Percentiles rank a stretch among this genome's conserved stretches.
These are phyloP conservation scores for Kewa caespitosa DNA, from an alignment of 179 eudicot genomes.

Conservation along the genomic window DNA sequence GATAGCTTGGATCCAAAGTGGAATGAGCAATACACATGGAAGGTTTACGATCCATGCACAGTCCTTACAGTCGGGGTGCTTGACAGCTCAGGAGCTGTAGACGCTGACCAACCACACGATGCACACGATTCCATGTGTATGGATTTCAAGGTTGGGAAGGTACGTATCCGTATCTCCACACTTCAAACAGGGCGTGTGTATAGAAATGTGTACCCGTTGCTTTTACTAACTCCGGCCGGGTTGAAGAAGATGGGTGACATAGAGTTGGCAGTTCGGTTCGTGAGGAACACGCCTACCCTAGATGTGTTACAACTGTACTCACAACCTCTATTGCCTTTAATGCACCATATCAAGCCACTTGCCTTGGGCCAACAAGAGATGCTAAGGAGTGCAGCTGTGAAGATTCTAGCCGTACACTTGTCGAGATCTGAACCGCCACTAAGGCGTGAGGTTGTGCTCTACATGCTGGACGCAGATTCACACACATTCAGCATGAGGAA, in stretches of 20 bases:
- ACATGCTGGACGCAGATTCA: constrained; percentile 74
- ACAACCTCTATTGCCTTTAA: constrained; percentile 68
- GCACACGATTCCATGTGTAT: constrained; percentile 41
- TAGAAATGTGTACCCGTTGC: constrained; percentile 57
- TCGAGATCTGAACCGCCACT: constrained; percentile 91
- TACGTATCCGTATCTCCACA: constrained; percentile 76
- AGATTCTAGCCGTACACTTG: constrained; percentile 59
- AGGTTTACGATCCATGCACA: constrained; percentile 86
- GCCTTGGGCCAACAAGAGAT: constrained; percentile 73
- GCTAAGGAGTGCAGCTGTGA: constrained; percentile 51
- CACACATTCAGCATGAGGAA: constrained; percentile 83
- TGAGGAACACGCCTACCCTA: constrained; percentile 50
- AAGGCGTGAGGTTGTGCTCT: constrained; percentile 59
- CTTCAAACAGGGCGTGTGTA: constrained; percentile 68
- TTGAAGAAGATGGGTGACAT: constrained; percentile 88
- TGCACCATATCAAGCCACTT: constrained; percentile 88
- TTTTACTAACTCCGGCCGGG: constrained; percentile 58
- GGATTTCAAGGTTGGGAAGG: constrained; percentile 81
- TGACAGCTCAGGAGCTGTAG: constrained; percentile 55
- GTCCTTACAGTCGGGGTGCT: constrained; percentile 78
- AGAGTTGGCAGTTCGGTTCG: constrained; percentile 72
- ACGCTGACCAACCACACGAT: constrained; percentile 41
- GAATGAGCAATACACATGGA: constrained; percentile 98
- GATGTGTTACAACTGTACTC: constrained; percentile 79
- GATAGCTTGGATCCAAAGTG: constrained; percentile 78